Base-by-base conservation (phyloP, 1,139 yeast species). In the Geotrichum histeridarum region DNA sequence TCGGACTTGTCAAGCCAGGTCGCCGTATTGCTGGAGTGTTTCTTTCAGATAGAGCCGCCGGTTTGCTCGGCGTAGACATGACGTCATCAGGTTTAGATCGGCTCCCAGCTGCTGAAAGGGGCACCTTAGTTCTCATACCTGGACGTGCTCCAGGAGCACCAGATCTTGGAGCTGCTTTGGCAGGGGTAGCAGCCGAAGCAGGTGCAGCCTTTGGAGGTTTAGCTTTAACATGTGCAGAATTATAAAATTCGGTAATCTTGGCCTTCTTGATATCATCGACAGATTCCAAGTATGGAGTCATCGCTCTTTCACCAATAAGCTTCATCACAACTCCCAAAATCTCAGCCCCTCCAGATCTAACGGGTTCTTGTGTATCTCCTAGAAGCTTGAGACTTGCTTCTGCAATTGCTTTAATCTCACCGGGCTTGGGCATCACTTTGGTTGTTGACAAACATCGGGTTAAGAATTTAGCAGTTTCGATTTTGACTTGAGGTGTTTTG, bases 241-340 rank as follows among this genome's bases (percentile, higher is more conserved):
- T 83, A 61, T 66, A 80, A 57, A 77, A 80, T 47, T 83, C 85
- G 51, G 73, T 73, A 33, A 93, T 86, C 64, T 88, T 89, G 15
- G 76, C 71, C 67, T 80, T 83, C 63, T 75, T 72, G 61, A 84
- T 79, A 50, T 85, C 91, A 64, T 91, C 98, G 44, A 91, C 75
- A 37, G 79, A 78, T 32, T 83, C 91, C 57, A 90, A 68, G 54
- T 75, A 78, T 8, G 77, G 74, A 48, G 73, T 80, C 61, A 90
- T 72, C 51, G 81, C 84, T 52, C 93, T 74, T 63, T 82, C 86
- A 0, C 96, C 96, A 6, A 82, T 77, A 15, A 90, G 78, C 68
- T 87, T 88, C 86, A 88, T 85, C 56, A 91, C 71, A 0, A 86
- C 82, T 5, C 97, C 98, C 47, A 90, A 78, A 64, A 84, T 76